Base-by-base conservation (phyloP, 1,284 basidiomycete genomes). In the Coniferiporia weirii region DNA sequence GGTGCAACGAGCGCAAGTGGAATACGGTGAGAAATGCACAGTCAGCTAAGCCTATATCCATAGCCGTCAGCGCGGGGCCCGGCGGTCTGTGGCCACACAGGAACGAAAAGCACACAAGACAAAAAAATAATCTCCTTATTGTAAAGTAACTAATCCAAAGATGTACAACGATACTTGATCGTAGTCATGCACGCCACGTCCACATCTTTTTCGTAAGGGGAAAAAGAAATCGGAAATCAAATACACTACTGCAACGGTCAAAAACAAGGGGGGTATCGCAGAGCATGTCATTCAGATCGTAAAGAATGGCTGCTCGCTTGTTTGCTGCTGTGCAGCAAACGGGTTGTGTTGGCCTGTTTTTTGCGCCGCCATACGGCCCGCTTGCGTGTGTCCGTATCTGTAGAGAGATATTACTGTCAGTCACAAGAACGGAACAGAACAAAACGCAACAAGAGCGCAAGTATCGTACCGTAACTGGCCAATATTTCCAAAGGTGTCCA, bases 401-500 rank as follows among this genome's bases (percentile, higher is more conserved):
- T 40, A 15, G 38, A 2, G 15, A 40, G 38, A 63, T 17, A 64
- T 35, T 43, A 57, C 48, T 57, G 43, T 47, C 15, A 40, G 50
- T 17, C 64, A 43, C 52, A 27, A 46, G 44, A 44, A 10, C 49
- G 52, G 34, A 64, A 47, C 12, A 19, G 9, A 57, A 46, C 47
- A 35, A 40, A 58, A 22, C 43, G 54, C 3, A 27, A 27, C 27
- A 27, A 27, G 27, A 27, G 27, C 27, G 27, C 5, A 35, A n/a
- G 20, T 19, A 50, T 67, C 77, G 64, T 68, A 88, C 79, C 95
- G 82, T 61, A 95, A 72, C 57, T 79, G 68, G 40, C 95, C 95
- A 45, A 84, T 68, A 71, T 98, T 98, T 53, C 95, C 95, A 70
- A 98, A 98, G 46, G 95, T 95, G 74, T 98, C 95, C 71, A 89